These are phyloP conservation scores for Suhomyces taliae DNA, from an alignment of 1,139 yeast species.

Conservation along the genomic window DNA sequence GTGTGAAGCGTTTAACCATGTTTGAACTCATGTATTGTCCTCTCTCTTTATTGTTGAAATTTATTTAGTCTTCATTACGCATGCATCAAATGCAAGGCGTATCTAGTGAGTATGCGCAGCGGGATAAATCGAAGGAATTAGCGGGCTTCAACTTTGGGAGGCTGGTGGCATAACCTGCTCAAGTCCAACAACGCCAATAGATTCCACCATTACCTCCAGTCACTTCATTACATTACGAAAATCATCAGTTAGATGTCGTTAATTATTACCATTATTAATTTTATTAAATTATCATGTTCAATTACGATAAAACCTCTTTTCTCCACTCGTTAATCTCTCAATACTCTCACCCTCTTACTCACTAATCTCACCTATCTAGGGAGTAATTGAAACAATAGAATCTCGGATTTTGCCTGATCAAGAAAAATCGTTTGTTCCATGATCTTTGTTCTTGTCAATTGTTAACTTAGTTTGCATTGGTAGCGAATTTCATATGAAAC, in stretches of 20 bases:
- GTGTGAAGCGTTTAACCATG: no score
- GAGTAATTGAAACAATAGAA: neutral
- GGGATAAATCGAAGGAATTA: neutral
- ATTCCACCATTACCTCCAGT: no score
- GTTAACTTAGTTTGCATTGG: neutral
- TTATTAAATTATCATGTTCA: no score
- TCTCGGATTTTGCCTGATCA: neutral
- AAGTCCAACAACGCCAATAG: neutral
- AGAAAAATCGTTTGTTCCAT: constrained; percentile 1
- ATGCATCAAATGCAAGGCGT: neutral
- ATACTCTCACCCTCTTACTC: no score
- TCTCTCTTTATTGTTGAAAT: neutral
- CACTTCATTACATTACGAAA: no score
- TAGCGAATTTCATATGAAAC: constrained; percentile 1
- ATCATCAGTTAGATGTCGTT: neutral
- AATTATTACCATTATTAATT: no score
- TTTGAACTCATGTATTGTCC: no score
- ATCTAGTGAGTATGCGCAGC: neutral
- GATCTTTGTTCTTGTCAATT: constrained; percentile 1
- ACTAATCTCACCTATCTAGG: neutral
- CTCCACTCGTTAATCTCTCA: no score
- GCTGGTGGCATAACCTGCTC: neutral
- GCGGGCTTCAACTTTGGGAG: neutral
- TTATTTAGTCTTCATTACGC: neutral
- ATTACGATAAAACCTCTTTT: no score